phyloP scores from a whole-genome alignment of 176 grass and related monocot genomes.

The Phyllostachys edulis region DNA sequence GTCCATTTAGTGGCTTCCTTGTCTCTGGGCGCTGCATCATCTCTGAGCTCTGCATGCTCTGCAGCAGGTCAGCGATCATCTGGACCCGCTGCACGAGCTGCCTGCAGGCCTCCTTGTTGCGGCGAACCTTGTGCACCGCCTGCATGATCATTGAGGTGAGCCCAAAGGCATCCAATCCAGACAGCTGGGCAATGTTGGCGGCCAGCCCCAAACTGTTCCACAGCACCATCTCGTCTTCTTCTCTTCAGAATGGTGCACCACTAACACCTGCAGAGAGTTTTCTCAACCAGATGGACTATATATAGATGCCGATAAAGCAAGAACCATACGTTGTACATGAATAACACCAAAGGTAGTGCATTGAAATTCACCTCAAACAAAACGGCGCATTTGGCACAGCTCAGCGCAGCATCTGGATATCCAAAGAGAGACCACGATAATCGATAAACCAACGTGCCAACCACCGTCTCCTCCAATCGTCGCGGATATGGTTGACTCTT shows the following conservation, averaged over 20 bases:
- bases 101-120: constrained; percentile 31
- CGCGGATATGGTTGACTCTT: neutral
- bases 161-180: constrained; percentile 32
- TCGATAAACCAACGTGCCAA: neutral
- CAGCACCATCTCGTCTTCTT: constrained; percentile 9
- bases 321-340: neutral
- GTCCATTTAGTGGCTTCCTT: constrained; percentile 4
- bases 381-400: neutral
- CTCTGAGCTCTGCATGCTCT: constrained; percentile 16
- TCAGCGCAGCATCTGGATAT: neutral
- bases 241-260: neutral
- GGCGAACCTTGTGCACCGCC: constrained; percentile 31
- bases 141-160: constrained; percentile 33
- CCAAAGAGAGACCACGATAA: neutral
- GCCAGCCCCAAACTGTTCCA: constrained; percentile 25
- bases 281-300: neutral
- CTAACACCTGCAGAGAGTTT: neutral
- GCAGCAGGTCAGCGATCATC: constrained; percentile 37
- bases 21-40: constrained; percentile 17
- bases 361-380: neutral
- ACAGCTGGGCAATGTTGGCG: constrained; percentile 35
- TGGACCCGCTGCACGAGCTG: constrained; percentile 17
- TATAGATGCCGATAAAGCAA: neutral
- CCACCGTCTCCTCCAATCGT: neutral
- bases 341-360: neutral